Evolutionary conservation across 805 yeast genomes (phyloP), one percentile per base, ranked within the genome.

Genomic region (Candida coleopterorum): DNA sequence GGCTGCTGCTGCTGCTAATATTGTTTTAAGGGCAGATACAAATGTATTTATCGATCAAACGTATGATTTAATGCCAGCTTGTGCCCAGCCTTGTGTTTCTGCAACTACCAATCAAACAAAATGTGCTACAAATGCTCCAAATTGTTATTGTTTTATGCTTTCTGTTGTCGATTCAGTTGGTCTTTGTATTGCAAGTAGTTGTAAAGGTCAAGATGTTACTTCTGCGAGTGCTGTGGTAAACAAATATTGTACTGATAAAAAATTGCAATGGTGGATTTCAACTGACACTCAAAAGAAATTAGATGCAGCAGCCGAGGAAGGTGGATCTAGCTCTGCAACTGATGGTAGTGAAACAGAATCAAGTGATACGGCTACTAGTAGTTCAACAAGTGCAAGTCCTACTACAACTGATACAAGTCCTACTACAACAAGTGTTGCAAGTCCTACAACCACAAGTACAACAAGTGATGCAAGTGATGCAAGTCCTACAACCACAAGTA

Each of bases 111-210:
- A 54, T 26, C 67, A 63, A 37, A 70, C 76, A 5, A 73, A 74
- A 16, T 70, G 76, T 45, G 75, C 76, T 33, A 66, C 48, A 52
- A 12, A 32, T 48, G 71, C 64, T 45, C 55, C 68, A 30, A 70
- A 70, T 14, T 65, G 71, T 52, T 57, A 64, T 36, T 65, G 71
- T 55, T 65, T 62, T 30, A 62, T 65, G 62, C 49, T 62, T 29
- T 44, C 46, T 26, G 64, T 59, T 52, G 53, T 49, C 25, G 56
- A 56, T 27, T 39, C 41, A 5, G 59, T 64, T 22, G 69, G 63
- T 28, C 45, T 52, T 30, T 65, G 71, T 57, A 62, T 71, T 25
- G 63, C 54, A 16, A 41, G 44, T n/a, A 64, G 60, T 18, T 65
- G 74, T 37, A 25, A 37, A 18, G 68, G 69, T 40, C 32, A 41